These are phyloP conservation scores for Trichophyton benhamiae DNA, from an alignment of 2,329 filamentous ascomycete genomes.

Conservation along the genomic window DNA sequence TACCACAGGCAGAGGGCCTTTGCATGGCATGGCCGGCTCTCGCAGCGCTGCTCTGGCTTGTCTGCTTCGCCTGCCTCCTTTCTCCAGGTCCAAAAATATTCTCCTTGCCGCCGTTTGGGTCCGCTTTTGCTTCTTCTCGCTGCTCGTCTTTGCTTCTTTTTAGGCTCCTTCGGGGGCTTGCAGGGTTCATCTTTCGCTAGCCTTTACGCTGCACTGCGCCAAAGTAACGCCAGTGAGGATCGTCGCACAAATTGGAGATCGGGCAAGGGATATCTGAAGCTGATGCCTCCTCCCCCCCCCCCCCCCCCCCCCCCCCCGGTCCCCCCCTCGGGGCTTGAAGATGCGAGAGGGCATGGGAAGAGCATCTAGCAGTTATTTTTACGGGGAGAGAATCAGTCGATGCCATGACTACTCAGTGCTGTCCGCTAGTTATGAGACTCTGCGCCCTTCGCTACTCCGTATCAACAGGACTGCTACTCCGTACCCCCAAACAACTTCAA, in stretches of 20 bases:
- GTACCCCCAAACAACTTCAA: too few species aligned
- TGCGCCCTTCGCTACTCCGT: too few species aligned
- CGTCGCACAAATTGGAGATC: constrained; percentile 2
- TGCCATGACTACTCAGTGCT: too few species aligned
- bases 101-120: background rate
- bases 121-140: background rate
- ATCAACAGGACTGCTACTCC: too few species aligned
- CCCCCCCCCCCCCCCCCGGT: too few species aligned
- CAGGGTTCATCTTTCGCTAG: background rate
- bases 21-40: background rate
- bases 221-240: constrained; percentile 1
- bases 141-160: background rate
- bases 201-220: background rate
- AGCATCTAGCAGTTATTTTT: too few species aligned
- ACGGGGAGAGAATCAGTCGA: too few species aligned
- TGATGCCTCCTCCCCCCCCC: background rate
- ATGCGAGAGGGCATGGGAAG: background rate
- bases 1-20: background rate
- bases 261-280: background rate
- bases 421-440: too few species aligned
- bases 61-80: background rate
- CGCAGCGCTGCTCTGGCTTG: background rate
- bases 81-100: background rate
- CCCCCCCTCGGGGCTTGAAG: background rate
- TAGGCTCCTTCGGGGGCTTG: background rate